phyloP scores from a whole-genome alignment of 2,329 filamentous ascomycete genomes.

The Apiospora aurea region DNA sequence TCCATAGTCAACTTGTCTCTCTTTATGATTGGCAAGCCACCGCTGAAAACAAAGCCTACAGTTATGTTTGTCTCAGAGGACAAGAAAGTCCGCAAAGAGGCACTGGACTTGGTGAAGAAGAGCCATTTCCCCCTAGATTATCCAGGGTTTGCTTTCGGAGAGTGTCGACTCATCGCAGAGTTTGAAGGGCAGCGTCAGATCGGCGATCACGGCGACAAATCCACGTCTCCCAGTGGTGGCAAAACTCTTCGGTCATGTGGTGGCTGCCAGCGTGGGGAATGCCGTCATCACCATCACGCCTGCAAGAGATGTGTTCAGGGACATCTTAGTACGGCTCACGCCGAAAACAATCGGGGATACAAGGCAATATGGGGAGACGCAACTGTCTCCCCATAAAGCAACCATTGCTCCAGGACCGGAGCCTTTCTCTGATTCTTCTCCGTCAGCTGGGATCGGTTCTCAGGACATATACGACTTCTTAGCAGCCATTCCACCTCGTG shows the following conservation, averaged over 20 bases:
- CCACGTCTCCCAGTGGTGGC: neutral
- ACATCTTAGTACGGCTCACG: neutral
- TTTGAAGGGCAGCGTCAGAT: neutral
- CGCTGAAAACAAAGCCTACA: neutral
- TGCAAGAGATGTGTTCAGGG: neutral
- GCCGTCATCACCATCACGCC: neutral
- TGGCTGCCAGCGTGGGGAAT: neutral
- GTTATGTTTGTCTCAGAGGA: neutral
- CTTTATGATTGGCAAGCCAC: neutral
- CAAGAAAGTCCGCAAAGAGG: neutral
- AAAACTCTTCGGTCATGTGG: neutral
- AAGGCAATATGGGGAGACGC: neutral
- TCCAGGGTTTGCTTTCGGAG: neutral
- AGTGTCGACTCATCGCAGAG: neutral
- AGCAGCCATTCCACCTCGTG: neutral
- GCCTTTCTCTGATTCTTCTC: too few species aligned
- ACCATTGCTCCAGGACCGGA: too few species aligned
- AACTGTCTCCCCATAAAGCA: neutral
- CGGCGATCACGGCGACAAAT: neutral
- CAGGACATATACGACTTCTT: neutral
- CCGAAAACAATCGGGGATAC: neutral
- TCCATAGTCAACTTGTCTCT: neutral
- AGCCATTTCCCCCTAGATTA: neutral
- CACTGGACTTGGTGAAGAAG: neutral
- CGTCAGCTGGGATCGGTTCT: neutral